phyloP scores from a whole-genome alignment of 768 basidiomycete genomes.

The Tylopilus plumbeoviolaceoides region DNA sequence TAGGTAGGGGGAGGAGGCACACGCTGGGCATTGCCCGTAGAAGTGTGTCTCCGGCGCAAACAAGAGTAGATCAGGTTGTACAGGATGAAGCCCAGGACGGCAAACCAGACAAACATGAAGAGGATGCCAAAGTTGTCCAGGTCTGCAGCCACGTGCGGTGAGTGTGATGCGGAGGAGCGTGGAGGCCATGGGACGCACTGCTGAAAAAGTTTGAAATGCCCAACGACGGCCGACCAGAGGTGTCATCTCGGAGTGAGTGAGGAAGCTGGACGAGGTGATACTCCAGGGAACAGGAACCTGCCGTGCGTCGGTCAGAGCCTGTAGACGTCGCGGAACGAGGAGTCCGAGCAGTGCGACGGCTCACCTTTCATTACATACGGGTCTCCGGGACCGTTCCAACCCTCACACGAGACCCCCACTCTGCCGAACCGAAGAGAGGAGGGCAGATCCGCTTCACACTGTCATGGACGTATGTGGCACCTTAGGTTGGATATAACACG shows the following conservation, averaged over 20 bases:
- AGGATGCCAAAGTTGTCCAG: constrained; percentile 44
- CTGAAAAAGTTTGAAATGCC: constrained; percentile 17
- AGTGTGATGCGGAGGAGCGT: not conserved
- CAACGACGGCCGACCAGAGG: constrained; percentile 5
- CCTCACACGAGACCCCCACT: constrained; percentile 87
- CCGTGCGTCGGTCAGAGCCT: not conserved
- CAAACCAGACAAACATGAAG: constrained; percentile 57
- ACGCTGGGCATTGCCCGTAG: constrained; percentile 30
- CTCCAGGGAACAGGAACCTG: constrained; percentile 84
- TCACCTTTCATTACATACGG: constrained; percentile 80
- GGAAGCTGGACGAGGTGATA: constrained; percentile 78
- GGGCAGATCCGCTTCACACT: constrained; percentile 92
- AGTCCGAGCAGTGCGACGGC: not conserved
- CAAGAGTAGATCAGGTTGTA: constrained; percentile 62
- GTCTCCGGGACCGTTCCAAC: constrained; percentile 82
- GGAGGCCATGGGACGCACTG: constrained; percentile 11
- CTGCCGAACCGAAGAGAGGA: constrained; percentile 77
- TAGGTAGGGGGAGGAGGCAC: constrained; percentile 26
- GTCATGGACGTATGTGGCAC: constrained; percentile 2
- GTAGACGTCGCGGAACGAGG: not conserved
- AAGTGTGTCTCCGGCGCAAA: constrained; percentile 30
- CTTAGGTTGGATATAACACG: constrained; percentile 6
- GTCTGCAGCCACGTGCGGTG: constrained; percentile 28
- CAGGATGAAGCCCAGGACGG: constrained; percentile 46
- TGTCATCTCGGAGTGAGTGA: constrained; percentile 22